Evolutionary conservation across 306 rosid species (phyloP).

Genomic region (Vigna radiata): DNA sequence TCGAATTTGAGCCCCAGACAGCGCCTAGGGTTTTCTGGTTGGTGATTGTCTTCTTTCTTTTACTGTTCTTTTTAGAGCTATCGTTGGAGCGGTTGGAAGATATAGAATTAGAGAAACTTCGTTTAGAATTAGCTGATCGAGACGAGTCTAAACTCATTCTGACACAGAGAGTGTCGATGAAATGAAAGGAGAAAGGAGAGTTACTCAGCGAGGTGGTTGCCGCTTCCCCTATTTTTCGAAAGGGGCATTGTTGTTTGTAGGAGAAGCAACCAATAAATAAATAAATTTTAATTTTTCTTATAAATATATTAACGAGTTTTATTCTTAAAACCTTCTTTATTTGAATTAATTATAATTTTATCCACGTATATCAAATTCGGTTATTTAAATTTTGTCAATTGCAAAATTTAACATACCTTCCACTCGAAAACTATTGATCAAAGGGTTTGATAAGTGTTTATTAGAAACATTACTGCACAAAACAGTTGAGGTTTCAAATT

Average conservation of each 20-base stretch:
- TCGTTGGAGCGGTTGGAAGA: slow-evolving; percentile 53
- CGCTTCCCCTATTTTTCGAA: neutral
- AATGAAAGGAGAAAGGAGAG: neutral
- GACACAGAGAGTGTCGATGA: neutral
- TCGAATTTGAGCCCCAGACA: slow-evolving; percentile 82
- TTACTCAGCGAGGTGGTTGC: neutral
- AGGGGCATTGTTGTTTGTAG: too few relatives aligned
- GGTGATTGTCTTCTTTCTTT: slow-evolving; percentile 35
- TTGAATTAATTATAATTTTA: too few relatives aligned
- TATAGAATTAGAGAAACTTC: slow-evolving; percentile 52
- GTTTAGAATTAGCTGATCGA: slow-evolving; percentile 69
- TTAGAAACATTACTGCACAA: too few relatives aligned
- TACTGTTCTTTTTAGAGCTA: slow-evolving; percentile 40
- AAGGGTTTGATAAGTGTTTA: too few relatives aligned
- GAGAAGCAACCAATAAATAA: neutral
- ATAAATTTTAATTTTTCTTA: too few relatives aligned
- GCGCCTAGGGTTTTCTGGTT: slow-evolving; percentile 87
- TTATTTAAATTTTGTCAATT: too few relatives aligned
- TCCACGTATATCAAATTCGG: too few relatives aligned
- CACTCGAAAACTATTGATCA: too few relatives aligned
- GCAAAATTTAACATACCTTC: too few relatives aligned
- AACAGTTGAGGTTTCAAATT: too few relatives aligned
- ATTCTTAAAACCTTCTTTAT: too few relatives aligned
- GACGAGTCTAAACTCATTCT: slow-evolving; percentile 66
- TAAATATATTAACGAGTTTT: too few relatives aligned